phyloP scores from a whole-genome alignment of 2,329 filamentous ascomycete genomes.

The Hymenoscyphus albidus region DNA sequence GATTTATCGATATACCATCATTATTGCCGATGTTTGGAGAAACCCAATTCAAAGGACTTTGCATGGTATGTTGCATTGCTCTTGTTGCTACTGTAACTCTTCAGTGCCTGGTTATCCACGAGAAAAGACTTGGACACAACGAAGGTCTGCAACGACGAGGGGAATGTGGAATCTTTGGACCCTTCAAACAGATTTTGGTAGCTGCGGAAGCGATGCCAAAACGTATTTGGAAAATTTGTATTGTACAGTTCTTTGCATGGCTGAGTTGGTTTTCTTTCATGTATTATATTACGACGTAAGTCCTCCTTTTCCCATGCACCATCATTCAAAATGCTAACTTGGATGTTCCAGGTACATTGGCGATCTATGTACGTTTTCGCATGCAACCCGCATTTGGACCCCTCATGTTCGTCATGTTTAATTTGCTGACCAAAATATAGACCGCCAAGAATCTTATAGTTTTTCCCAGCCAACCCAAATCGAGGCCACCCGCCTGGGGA shows the following conservation, averaged over 20 bases:
- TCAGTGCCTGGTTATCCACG: constrained; percentile 16
- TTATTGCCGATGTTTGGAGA: constrained; percentile 10
- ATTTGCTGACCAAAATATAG: constrained; percentile 4
- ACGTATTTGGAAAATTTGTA: constrained; percentile 21
- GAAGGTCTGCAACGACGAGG: neutral
- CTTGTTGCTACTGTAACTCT: constrained; percentile 19
- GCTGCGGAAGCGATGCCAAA: constrained; percentile 16
- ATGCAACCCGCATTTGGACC: neutral
- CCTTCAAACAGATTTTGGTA: constrained; percentile 5
- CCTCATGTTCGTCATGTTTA: neutral
- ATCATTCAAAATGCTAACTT: constrained; percentile 1
- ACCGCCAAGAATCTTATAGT: constrained; percentile 6
- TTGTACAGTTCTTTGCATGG: constrained; percentile 31
- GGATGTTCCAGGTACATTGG: constrained; percentile 15
- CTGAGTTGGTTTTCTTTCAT: constrained; percentile 36
- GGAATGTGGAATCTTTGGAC: neutral
- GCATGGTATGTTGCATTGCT: constrained; percentile 17
- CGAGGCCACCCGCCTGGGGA: constrained; percentile 10
- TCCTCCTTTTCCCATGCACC: neutral
- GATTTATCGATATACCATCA: constrained; percentile 22
- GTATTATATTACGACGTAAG: constrained; percentile 34
- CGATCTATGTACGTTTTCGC: constrained; percentile 9
- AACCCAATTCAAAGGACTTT: constrained; percentile 26
- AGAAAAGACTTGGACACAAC: neutral
- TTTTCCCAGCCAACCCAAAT: neutral